Evolutionary conservation across 352 stramenopile genomes (phyloP).

Genomic region (Pythium brachiatum): DNA sequence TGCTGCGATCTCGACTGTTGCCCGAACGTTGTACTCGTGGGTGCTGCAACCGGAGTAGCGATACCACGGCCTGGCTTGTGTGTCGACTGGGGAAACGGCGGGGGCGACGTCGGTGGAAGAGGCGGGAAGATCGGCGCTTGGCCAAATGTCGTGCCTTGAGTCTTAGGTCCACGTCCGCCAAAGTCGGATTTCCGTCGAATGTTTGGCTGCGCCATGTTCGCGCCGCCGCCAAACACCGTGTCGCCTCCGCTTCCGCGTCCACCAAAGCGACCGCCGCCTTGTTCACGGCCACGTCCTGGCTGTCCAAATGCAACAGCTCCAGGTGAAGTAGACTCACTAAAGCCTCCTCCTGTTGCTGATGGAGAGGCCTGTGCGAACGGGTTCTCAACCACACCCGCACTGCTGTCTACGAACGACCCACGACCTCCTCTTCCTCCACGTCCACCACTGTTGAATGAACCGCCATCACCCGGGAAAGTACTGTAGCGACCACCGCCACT

Average conservation of each 20-base stretch:
- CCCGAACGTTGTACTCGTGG: slow-evolving; percentile 14
- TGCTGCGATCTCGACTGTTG: slow-evolving; percentile 5
- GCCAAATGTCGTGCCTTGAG: slow-evolving; percentile 18
- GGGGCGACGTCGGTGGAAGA: slow-evolving; percentile 16
- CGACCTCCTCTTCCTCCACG: background rate
- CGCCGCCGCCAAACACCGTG: slow-evolving; percentile 14
- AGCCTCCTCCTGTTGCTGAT: background rate
- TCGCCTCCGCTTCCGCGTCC: background rate
- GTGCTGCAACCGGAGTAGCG: slow-evolving; percentile 1
- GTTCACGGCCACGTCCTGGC: slow-evolving; percentile 5
- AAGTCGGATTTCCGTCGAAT: slow-evolving; percentile 20
- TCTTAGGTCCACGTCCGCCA: slow-evolving; percentile 15
- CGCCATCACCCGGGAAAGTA: background rate
- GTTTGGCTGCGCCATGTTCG: slow-evolving; percentile 15
- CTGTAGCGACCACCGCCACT: slow-evolving; percentile 9
- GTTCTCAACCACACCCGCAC: background rate
- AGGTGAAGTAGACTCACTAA: slow-evolving; percentile 7
- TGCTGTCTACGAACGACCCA: background rate
- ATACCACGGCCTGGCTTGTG: slow-evolving; percentile 20
- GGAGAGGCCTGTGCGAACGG: slow-evolving; percentile 1
- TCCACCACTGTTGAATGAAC: background rate
- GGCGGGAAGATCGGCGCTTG: slow-evolving; percentile 16
- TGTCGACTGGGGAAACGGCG: slow-evolving; percentile 1
- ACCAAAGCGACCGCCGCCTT: background rate
- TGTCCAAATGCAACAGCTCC: slow-evolving; percentile 12